phyloP scores from a whole-genome alignment of 2,329 filamentous ascomycete species.

The Zymoseptoria tritici region DNA sequence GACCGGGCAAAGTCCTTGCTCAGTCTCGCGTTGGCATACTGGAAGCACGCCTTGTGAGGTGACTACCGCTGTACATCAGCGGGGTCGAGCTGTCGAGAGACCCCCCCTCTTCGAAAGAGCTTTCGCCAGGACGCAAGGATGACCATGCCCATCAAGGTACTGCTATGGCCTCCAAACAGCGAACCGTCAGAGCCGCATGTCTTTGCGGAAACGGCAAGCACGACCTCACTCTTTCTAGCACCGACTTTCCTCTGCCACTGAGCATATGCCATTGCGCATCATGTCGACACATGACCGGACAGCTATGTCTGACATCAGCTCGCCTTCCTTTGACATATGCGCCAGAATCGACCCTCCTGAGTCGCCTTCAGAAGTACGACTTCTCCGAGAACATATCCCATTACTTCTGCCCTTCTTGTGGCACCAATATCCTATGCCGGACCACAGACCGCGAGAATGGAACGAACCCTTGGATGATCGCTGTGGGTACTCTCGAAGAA shows the following conservation, averaged over 20 bases:
- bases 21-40: background rate
- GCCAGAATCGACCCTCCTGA: slow-evolving; percentile 20
- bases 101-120: background rate
- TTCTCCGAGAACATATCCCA: slow-evolving; percentile 36
- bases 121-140: background rate
- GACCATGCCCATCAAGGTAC: background rate
- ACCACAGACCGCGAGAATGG: slow-evolving; percentile 9
- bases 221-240: slow-evolving; percentile 27
- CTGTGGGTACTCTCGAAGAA: slow-evolving; percentile 25
- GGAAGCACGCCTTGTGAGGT: background rate
- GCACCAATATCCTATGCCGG: slow-evolving; percentile 32
- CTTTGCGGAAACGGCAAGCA: slow-evolving; percentile 30
- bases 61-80: background rate
- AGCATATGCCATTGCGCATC: slow-evolving; percentile 46
- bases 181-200: slow-evolving; percentile 23
- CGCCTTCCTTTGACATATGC: slow-evolving; percentile 31
- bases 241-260: slow-evolving; percentile 30
- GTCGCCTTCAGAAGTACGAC: slow-evolving; percentile 37
- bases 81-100: background rate
- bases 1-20: background rate
- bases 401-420: slow-evolving; percentile 46
- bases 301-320: slow-evolving; percentile 38
- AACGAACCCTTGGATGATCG: slow-evolving; percentile 18
- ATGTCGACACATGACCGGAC: slow-evolving; percentile 44
- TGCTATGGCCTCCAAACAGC: background rate